These are phyloP conservation scores for Wallacemonas sp. DNA, from an alignment of 208 protist species.

Conservation along the genomic window DNA sequence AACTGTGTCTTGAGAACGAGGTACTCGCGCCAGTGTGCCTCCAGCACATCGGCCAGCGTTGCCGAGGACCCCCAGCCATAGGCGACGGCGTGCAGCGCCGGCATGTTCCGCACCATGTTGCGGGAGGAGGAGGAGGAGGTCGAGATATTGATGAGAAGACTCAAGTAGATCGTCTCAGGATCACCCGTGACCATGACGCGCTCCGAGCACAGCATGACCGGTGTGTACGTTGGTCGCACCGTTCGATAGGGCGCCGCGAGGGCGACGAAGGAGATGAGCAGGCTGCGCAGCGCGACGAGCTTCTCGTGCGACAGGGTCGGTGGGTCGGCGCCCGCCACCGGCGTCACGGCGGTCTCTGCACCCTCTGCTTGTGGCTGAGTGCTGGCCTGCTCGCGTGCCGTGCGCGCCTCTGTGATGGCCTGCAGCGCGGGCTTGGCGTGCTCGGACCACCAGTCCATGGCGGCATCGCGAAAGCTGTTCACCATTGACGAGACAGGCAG, in stretches of 20 bases:
- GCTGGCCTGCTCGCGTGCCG: too few species aligned
- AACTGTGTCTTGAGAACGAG: constrained; percentile 15
- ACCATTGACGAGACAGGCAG: constrained; percentile 40
- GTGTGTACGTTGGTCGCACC: constrained; percentile 37
- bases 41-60: constrained; percentile 49
- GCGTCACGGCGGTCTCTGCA: neutral
- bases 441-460: constrained; percentile 57
- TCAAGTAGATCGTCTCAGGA: constrained; percentile 73
- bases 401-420: neutral
- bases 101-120: constrained; percentile 44
- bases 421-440: constrained; percentile 31
- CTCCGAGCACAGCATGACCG: constrained; percentile 40
- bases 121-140: constrained; percentile 28
- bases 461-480: constrained; percentile 48
- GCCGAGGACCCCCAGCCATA: constrained; percentile 67
- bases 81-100: constrained; percentile 56
- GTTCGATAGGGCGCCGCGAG: constrained; percentile 63
- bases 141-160: constrained; percentile 63
- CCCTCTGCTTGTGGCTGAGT: too few species aligned
- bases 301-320: constrained; percentile 15
- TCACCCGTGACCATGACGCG: constrained; percentile 72
- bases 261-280: constrained; percentile 47
- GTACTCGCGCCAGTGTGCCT: constrained; percentile 40
- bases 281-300: constrained; percentile 39
- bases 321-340: neutral